Evolutionary conservation across 352 stramenopile genomes (phyloP), one percentile per base, ranked within the genome.

Genomic region (Phytophthora sansomeana): DNA sequence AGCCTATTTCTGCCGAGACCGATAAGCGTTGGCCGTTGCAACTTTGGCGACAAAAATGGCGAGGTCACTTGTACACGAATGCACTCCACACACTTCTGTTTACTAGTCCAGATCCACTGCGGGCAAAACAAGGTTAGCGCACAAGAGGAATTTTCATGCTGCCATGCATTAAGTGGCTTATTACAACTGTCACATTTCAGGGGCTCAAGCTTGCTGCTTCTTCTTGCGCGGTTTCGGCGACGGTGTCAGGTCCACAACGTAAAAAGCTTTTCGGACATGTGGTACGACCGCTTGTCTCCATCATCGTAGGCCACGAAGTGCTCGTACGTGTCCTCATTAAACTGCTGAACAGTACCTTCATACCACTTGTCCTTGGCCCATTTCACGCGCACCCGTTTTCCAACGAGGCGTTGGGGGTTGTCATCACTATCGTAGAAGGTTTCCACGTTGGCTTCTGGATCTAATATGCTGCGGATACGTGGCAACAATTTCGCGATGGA

Each of bases 341-440:
- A 96, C 29, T 77, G 72, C 57, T 92, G 72, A 10, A 96, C 87
- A 29, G 50, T 56, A 11, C 89, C 89, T 72, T 93, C 83, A 50
- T 96, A 96, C 87, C 87, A 96, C 60, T 96, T 95, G 57, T 96
- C 87, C 43, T 94, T 93, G 19, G 87, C 87, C 89, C 89, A 96
- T 58, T 96, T 96, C 16, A 96, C 89, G 28, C 84, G 81, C 41
- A 96, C 85, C 6, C 86, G 87, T 53, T 92, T 91, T 29, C 87
- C 87, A 0, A 96, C 86, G 57, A 96, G 86, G 2, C 84, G 84
- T 61, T 78, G 64, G 24, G 89, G 89, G 36, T 96, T 95, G 69
- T 96, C 89, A 58, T 96, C 89, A 55, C 87, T 96, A 55, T 96
- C 88, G 69, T 96, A 96, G 42, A 95, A 93, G n/a, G 76, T 88